Conservation (phyloP, 176 grass and related monocot species). For the Tillandsia fasciculata region DNA sequence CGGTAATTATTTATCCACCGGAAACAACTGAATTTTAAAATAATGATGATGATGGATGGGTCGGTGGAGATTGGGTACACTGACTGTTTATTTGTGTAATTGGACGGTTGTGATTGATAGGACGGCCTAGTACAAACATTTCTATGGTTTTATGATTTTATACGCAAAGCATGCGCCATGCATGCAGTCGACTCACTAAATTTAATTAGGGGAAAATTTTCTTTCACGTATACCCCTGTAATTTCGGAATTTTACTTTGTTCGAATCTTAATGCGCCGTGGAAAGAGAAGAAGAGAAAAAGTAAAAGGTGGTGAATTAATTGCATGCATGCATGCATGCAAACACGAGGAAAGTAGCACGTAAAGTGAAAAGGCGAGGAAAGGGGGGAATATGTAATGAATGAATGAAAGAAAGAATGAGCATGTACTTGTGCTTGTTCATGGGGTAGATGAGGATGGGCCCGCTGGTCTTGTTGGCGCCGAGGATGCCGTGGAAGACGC, state of each 20-base stretch:
- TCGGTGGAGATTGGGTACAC: conserved; percentile 10
- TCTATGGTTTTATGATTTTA: too few species aligned
- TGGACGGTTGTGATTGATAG: conserved; percentile 3
- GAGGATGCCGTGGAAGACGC: conserved; percentile 73
- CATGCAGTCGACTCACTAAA: too few species aligned
- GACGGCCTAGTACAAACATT: too few species aligned
- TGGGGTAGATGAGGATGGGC: conserved; percentile 95
- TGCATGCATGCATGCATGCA: conserved; percentile 10
- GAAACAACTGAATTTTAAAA: conserved; percentile 2
- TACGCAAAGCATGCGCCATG: too few species aligned
- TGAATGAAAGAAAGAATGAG: too few species aligned
- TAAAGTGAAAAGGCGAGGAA: background rate
- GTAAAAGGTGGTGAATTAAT: too few species aligned
- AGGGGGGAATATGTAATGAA: background rate
- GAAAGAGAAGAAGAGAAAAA: background rate
- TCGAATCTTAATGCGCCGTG: background rate
- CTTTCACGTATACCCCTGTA: too few species aligned
- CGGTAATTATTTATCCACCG: conserved; percentile 9
- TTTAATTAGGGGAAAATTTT: too few species aligned
- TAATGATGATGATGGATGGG: conserved; percentile 19
- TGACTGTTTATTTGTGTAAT: conserved; percentile 2
- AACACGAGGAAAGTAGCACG: background rate
- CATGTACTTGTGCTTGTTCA: conserved; percentile 80
- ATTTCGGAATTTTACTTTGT: too few species aligned
- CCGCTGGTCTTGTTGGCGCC: conserved; percentile 55